Evolutionary conservation across 148 eudicot genomes (phyloP), one percentile per base, ranked within the genome.

Genomic region (Cornus kousa): DNA sequence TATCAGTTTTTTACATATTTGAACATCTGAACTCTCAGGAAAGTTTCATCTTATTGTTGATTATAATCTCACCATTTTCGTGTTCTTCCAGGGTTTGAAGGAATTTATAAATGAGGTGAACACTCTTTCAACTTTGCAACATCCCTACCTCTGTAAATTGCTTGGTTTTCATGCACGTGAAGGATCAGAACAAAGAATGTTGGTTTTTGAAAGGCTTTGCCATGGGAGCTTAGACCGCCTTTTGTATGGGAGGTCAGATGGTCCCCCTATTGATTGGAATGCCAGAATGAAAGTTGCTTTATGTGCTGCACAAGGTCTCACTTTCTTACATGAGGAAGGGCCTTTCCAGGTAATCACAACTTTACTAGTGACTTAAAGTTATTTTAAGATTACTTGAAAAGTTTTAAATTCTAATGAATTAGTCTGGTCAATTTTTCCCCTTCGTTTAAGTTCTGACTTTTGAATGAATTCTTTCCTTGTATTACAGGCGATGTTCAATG

Each of bases 311-410:
- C 92, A 90, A 74, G 98, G 98, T 80, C 90, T 94, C 60, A 92
- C 97, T 53, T 94, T 94, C 83, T 86, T 94, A 80, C 98, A 94
- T 66, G 98, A 94, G 81, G 95, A 94, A 85, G 97, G 98, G 67
- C 98, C 97, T 74, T 94, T 94, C 83, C 98, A 94, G 97, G 98
- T 92, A 87, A 67, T 43, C 40, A 24, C n/a, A 68, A 20, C 78
- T 78, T 22, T 20, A 12, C 5, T 68, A 31, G 31, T 46, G 24
- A 4, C 22, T 20, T 17, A 53, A 11, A 33, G 5, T 39, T 39
- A 39, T 39, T 39, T 39, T 7, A 43, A 43, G 48, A 6, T 43
- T 43, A 43, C 3, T 2, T 35, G 37, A 16, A 60, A 11, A 23
- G 40, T 9, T 7, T 39, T 65, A 11, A 23, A 23, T 9, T 7